Conservation (phyloP, 2,329 filamentous ascomycete genomes). For the Claviceps monticola region DNA sequence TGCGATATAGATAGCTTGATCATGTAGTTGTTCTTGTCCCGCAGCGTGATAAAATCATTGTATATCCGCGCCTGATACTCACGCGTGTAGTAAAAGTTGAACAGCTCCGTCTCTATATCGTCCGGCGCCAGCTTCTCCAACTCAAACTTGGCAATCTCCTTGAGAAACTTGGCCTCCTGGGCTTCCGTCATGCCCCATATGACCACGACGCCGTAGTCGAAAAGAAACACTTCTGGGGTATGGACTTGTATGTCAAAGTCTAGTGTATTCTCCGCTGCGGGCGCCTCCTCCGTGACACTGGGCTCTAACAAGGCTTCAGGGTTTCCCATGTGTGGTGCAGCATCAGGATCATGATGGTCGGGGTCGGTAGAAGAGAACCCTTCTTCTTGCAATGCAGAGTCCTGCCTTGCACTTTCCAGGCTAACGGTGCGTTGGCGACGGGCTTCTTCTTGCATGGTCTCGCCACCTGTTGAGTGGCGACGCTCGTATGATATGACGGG, state of each 20-base stretch:
- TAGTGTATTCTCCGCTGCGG: constrained; percentile 33
- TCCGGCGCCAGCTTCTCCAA: constrained; percentile 76
- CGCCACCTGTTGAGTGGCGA: constrained; percentile 63
- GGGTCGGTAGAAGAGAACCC: constrained; percentile 14
- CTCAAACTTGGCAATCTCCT: constrained; percentile 90
- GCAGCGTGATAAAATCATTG: constrained; percentile 94
- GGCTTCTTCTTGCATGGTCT: constrained; percentile 26
- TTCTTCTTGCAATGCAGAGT: constrained; percentile 16
- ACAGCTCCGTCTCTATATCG: constrained; percentile 89
- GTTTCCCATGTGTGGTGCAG: constrained; percentile 12
- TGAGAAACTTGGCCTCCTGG: constrained; percentile 82
- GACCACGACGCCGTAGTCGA: constrained; percentile 93
- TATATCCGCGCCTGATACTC: constrained; percentile 98
- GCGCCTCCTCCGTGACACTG: constrained; percentile 20
- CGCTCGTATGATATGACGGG: constrained; percentile 42
- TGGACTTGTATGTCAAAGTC: constrained; percentile 83
- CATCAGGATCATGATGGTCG: constrained; percentile 14
- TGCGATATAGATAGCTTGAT: constrained; percentile 94
- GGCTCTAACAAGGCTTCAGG: constrained; percentile 23
- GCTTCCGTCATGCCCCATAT: constrained; percentile 95
- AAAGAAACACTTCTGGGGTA: constrained; percentile 88
- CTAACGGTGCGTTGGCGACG: constrained; percentile 45
- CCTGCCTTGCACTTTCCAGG: constrained; percentile 30
- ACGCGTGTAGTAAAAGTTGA: constrained; percentile 98
- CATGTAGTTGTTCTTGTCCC: constrained; percentile 96